A percentile compares a stretch with the other conserved stretches of the same genome.
phyloP scores from a whole-genome alignment of 2,329 filamentous ascomycete species.

The Cladosporium sp. region DNA sequence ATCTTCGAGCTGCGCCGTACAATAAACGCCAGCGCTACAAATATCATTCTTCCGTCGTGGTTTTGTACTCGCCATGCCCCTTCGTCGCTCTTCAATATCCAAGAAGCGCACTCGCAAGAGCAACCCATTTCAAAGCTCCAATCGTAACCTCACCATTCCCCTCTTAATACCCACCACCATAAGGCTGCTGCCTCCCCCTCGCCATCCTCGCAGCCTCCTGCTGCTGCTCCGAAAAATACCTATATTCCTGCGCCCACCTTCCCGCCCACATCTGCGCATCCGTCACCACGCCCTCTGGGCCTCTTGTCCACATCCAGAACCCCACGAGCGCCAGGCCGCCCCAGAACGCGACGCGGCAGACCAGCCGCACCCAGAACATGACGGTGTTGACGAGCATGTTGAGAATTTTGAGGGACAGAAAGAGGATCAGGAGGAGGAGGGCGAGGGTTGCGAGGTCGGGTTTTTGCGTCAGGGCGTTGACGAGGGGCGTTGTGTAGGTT shows the following conservation, averaged over 20 bases:
- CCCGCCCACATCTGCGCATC: conserved; percentile 44
- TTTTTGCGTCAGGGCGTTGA: conserved; percentile 29
- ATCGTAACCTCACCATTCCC: background rate
- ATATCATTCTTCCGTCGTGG: no score
- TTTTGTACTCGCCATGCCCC: no score
- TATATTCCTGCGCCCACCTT: conserved; percentile 6
- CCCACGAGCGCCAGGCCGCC: conserved; percentile 51
- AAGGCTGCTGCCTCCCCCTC: conserved; percentile 18
- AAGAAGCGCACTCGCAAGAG: background rate
- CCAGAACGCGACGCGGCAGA: conserved; percentile 62
- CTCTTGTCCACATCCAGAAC: conserved; percentile 57
- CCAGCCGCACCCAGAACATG: conserved; percentile 71
- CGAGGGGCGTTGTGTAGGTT: conserved; percentile 26
- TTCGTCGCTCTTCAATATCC: no score
- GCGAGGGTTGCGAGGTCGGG: conserved; percentile 50
- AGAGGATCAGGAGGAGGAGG: conserved; percentile 56
- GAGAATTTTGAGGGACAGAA: conserved; percentile 61
- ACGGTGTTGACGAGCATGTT: conserved; percentile 68
- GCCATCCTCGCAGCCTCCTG: conserved; percentile 20
- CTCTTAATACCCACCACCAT: background rate
- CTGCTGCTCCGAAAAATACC: background rate
- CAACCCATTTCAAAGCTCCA: background rate
- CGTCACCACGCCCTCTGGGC: conserved; percentile 59
- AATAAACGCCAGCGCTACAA: no score
- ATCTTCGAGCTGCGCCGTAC: no score